Base-by-base conservation (phyloP, 2,329 filamentous ascomycete genomes). In the Pyricularia sp. region DNA sequence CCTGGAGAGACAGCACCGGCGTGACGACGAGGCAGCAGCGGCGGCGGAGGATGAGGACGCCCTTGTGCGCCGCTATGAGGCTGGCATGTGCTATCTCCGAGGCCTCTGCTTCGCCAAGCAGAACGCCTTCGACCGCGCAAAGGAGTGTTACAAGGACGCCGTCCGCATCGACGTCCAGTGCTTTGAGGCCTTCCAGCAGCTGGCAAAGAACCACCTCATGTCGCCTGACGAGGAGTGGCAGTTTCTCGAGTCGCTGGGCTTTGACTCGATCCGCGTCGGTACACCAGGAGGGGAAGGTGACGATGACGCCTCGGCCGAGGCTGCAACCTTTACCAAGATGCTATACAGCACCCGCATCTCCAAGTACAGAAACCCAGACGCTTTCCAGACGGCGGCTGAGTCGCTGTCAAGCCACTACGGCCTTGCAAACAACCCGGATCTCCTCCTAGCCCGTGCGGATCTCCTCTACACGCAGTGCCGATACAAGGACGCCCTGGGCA, bases 101-200 rank as follows among this genome's bases (percentile, higher is more conserved):
- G 95, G 95, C 5, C 86, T 97, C 66, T 98, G 96, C 83, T 97
- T 93, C 77, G 94, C 95, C 7, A 97, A 97, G 79, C 92, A 97
- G 78, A 99, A 98, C 78, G 92, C 94, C 30, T 98, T 98, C 75
- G 95, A 99, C 77, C 90, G 93, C 42, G 95, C 95, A 68, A 97
- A 97, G 78, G 94, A 98, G 75, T 98, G 95, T 81, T 99, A 98
- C 84, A 98, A 97, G 81, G 93, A 97, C 75, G 95, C 95, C 1
- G 93, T 98, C 64, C 89, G 92, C 71, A 97, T 99, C 75, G 95
- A 99, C 76, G 94, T 98, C 3, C 94, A 97, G 78, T 99, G 95
- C 80, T 98, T 97, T 76, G 95, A 99, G 79, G 95, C 95, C 0
- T 98, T 99, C 76, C 94, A 97, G 74, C 94, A 98, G 81, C 86